Percentiles rank a stretch among this genome's conserved stretches.
phyloP scores from a whole-genome alignment of 1,284 basidiomycete species.

The Malassezia equina region DNA sequence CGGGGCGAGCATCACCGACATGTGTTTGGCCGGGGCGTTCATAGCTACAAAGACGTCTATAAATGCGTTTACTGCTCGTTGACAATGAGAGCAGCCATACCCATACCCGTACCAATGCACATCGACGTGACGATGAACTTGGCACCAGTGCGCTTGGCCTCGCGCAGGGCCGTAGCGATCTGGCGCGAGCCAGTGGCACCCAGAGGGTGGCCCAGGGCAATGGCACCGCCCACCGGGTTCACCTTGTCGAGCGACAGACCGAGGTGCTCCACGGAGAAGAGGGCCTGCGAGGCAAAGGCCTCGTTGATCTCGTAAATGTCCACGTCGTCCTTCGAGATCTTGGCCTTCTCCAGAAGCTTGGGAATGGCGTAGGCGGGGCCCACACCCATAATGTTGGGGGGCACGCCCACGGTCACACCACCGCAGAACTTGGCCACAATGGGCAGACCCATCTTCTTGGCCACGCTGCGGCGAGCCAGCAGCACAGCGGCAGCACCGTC shows the following conservation, averaged over 20 bases:
- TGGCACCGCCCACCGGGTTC: conserved; percentile 52
- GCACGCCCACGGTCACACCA: conserved; percentile 59
- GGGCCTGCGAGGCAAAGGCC: conserved; percentile 51
- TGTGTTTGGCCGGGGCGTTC: no score
- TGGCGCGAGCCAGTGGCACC: conserved; percentile 66
- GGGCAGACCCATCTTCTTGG: conserved; percentile 77
- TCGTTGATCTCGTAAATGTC: conserved; percentile 48
- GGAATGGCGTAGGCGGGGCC: conserved; percentile 48
- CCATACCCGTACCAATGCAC: conserved; percentile 80
- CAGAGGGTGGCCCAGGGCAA: conserved; percentile 50
- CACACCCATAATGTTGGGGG: conserved; percentile 47
- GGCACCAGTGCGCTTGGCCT: conserved; percentile 61
- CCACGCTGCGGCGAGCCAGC: conserved; percentile 72
- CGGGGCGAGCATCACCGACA: no score
- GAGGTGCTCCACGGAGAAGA: conserved; percentile 55
- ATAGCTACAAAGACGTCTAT: background rate
- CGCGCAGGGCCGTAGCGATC: conserved; percentile 70
- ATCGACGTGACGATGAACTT: conserved; percentile 61
- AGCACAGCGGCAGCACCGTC: conserved; percentile 94
- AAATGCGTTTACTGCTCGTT: conserved; percentile 54
- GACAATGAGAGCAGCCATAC: conserved; percentile 69
- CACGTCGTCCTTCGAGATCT: conserved; percentile 35
- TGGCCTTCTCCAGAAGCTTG: conserved; percentile 36
- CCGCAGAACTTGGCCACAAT: conserved; percentile 85
- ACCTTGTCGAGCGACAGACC: conserved; percentile 50